phyloP scores from a whole-genome alignment of 345 rosid species.

The Rhodomyrtus tomentosa region DNA sequence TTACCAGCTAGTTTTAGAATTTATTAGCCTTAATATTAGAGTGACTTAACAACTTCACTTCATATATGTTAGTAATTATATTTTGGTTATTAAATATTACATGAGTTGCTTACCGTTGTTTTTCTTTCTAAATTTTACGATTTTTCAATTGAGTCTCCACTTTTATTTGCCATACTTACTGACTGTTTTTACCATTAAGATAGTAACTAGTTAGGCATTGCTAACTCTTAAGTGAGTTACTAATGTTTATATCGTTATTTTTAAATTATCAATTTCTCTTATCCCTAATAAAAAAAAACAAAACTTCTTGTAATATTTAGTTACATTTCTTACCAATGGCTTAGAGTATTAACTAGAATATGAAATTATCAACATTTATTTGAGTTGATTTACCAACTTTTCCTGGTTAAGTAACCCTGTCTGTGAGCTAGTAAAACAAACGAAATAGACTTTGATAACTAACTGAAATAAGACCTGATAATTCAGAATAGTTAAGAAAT shows the following conservation, averaged over 20 bases:
- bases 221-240: neutral
- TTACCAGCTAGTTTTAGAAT: no score
- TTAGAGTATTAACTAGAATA: no score
- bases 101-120: no score
- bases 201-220: neutral
- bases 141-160: neutral
- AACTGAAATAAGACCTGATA: neutral
- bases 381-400: neutral
- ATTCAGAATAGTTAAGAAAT: no score
- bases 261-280: neutral
- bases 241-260: no score
- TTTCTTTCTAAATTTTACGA: no score
- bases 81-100: no score
- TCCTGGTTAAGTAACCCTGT: neutral
- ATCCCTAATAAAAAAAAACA: neutral
- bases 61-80: no score
- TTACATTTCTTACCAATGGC: neutral
- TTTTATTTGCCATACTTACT: neutral
- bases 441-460: neutral
- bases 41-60: no score
- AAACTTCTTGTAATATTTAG: neutral
- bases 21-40: no score
- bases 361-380: neutral
- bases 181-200: neutral
- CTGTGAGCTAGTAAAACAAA: neutral